Base-by-base conservation (phyloP, 2,329 filamentous ascomycete genomes). In the Colletotrichum karsti region DNA sequence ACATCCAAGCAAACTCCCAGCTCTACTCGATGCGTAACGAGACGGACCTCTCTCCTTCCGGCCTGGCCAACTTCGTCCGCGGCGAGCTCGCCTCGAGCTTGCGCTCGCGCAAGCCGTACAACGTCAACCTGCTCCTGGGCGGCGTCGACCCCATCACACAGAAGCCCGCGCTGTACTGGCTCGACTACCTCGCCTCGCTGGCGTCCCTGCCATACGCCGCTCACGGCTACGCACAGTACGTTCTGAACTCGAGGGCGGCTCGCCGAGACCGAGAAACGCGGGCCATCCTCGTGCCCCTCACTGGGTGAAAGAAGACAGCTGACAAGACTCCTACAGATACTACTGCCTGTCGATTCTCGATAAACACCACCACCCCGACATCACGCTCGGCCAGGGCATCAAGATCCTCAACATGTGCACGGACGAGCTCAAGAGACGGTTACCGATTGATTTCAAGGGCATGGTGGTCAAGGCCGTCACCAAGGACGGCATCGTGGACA, bases 371-470 rank as follows among this genome's bases (percentile, higher is more conserved):
- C 93, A 98, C 77, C 95, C 96, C 53, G 92, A 98, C 77, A 98
- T 99, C 81, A 89, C 88, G 69, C 90, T 96, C 61, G 94, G 92
- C 70, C 89, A 97, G 80, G 96, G 96, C 64, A 89, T 97, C 83
- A 96, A 97, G 86, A 90, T 99, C 71, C 85, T 99, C 76, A 91
- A 90, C 75, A 92, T 98, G 91, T 99, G 96, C 84, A 96, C 93
- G 73, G 95, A 98, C 80, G 96, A 99, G 86, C 85, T 99, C 78
- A 97, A 98, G 89, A 91, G 96, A 80, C 90, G 97, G 82, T 89
- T 99, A 86, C 96, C 96, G 68, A 95, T 99, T 78, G 96, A 99
- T 81, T 99, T 98, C 89, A 99, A 99, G 88, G 96, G 96, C 41
- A 93, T 97, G 91, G 77, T 87, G 59, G 95, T 99, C 75, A 98